Evolutionary conservation across 1,284 basidiomycete genomes (phyloP).

Genomic region (Xerocomus nothofagi): DNA sequence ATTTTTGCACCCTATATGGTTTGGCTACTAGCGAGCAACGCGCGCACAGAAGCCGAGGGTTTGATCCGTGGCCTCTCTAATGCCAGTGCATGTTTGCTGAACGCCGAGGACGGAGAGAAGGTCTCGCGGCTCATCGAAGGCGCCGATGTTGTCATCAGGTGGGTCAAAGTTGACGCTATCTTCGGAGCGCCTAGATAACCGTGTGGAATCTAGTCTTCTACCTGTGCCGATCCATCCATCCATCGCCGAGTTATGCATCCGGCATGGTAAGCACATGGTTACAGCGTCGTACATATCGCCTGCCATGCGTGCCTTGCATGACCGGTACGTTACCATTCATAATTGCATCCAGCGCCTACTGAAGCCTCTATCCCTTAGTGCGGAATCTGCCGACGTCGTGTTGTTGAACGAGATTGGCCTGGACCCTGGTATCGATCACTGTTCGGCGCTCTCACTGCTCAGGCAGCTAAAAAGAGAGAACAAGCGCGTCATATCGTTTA

Average conservation of each 20-base stretch:
- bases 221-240: constrained; percentile 77
- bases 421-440: constrained; percentile 96
- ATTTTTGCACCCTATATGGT: not conserved
- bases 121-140: constrained; percentile 56
- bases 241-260: constrained; percentile 79
- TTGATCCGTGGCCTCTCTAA: constrained; percentile 57
- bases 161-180: constrained; percentile 20
- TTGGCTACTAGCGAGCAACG: constrained; percentile 67
- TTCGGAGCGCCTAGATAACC: not conserved
- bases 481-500: constrained; percentile 75
- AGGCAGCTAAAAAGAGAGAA: constrained; percentile 55
- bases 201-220: constrained; percentile 55
- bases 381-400: constrained; percentile 65
- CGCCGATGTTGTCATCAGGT: constrained; percentile 72
- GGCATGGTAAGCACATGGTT: constrained; percentile 76
- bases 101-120: constrained; percentile 55
- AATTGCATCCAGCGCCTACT: not conserved
- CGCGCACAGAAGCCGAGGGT: constrained; percentile 56
- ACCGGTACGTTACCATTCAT: constrained; percentile 44
- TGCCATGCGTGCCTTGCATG: constrained; percentile 72
- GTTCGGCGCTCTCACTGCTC: constrained; percentile 82
- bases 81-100: constrained; percentile 60
- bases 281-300: constrained; percentile 92
- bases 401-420: constrained; percentile 92
- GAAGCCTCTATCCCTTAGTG: constrained; percentile 43